phyloP scores from a whole-genome alignment of 78 protist species.

The Bodo saltans region DNA sequence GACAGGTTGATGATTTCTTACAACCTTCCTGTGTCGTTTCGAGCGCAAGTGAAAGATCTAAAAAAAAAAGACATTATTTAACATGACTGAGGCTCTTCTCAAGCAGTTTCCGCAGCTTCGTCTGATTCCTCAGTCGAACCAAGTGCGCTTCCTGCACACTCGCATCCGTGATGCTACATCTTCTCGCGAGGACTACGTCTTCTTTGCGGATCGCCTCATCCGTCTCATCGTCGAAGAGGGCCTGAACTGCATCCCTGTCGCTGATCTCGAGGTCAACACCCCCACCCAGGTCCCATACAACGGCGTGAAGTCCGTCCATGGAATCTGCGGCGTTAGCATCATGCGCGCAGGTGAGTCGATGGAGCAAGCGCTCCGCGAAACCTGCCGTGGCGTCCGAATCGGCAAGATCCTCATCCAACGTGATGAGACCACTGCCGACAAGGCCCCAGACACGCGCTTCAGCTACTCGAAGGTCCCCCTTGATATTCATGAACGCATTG shows the following conservation, averaged over 20 bases:
- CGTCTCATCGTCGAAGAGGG: conserved; percentile 66
- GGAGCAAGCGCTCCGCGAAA: conserved; percentile 70
- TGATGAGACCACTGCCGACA: conserved; percentile 69
- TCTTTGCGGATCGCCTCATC: conserved; percentile 66
- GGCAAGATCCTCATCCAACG: conserved; percentile 82
- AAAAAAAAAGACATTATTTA: no score
- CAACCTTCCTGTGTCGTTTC: no score
- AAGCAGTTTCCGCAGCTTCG: not conserved
- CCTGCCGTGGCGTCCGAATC: conserved; percentile 65
- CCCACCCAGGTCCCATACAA: conserved; percentile 48
- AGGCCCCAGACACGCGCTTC: conserved; percentile 53
- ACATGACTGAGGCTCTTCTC: not conserved
- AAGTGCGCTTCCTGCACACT: conserved; percentile 39
- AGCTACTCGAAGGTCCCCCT: conserved; percentile 38
- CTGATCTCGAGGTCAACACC: conserved; percentile 48
- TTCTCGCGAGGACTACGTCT: conserved; percentile 45
- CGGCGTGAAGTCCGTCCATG: conserved; percentile 34
- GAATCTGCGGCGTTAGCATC: conserved; percentile 69
- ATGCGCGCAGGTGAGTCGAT: conserved; percentile 82
- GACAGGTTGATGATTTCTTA: no score
- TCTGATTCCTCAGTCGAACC: conserved; percentile 2
- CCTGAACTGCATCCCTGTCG: conserved; percentile 59
- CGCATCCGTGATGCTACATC: conserved; percentile 47
- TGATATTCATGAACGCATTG: not conserved
- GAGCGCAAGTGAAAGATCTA: no score